Percentiles rank a stretch among this genome's conserved stretches.
Conservation (phyloP, 805 yeast genomes). For the Teunomyces atbi region DNA sequence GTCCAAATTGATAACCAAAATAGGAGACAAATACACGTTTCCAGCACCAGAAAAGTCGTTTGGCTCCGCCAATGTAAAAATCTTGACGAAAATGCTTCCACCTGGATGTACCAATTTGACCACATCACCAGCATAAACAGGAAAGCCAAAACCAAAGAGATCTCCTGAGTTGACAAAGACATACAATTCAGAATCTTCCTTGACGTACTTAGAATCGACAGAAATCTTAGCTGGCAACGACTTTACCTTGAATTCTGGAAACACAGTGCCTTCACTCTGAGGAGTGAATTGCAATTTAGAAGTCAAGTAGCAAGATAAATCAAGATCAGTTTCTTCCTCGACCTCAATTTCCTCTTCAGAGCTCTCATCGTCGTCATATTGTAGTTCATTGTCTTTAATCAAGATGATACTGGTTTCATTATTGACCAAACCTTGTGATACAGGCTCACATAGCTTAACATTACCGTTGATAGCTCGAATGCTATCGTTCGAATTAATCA, state of each 20-base stretch:
- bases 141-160: conserved; percentile 50
- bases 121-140: conserved; percentile 68
- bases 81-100: conserved; percentile 30
- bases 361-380: conserved; percentile 5
- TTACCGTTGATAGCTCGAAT: conserved; percentile 47
- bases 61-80: conserved; percentile 67
- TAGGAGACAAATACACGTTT: conserved; percentile 59
- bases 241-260: conserved; percentile 18
- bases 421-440: conserved; percentile 60
- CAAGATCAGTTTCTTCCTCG: conserved; percentile 15
- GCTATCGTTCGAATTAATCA: conserved; percentile 42
- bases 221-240: conserved; percentile 31
- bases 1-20: conserved; percentile 51
- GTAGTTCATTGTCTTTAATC: conserved; percentile 31
- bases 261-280: background rate
- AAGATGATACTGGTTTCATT: conserved; percentile 52
- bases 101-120: conserved; percentile 32
- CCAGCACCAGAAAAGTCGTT: conserved; percentile 28
- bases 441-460: conserved; percentile 68
- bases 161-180: conserved; percentile 46
- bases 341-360: conserved; percentile 9
- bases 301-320: conserved; percentile 34
- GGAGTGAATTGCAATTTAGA: conserved; percentile 23
- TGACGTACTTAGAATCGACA: conserved; percentile 19
- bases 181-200: conserved; percentile 39